Base-by-base conservation (phyloP, 305 asterid genomes). In the Fraxinus floribunda region DNA sequence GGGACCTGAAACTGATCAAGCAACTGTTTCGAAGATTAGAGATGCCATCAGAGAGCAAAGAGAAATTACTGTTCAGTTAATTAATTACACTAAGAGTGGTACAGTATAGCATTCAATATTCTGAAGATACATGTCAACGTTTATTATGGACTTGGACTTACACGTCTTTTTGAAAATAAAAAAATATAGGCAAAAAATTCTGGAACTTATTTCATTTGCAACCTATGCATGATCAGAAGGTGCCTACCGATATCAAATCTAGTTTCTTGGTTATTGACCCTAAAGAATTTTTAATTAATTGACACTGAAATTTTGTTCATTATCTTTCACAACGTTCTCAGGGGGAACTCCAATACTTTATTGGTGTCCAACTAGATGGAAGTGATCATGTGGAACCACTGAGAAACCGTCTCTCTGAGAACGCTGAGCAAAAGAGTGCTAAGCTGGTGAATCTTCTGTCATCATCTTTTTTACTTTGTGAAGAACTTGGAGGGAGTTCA, bases 201-300 rank as follows among this genome's bases (percentile, higher is more conserved):
- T 97, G 99, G 99, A 97, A 97, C 88, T 90, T 97, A 85, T 97
- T 97, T 88, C 99, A 97, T 91, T 89, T 97, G 94, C 99, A 97
- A 88, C 99, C 99, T 57, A 97, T 97, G 99, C 93, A 95, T 78
- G 99, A 97, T 86, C 98, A 94, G 84, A 93, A 92, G 97, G 99
- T 93, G 85, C 55, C 71, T 76, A 75, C 70, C 38, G 8, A 70
- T 85, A 62, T 84, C 46, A 68, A 84, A 72, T 49, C 72, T 57
- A 34, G 66, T 76, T 72, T 44, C 70, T 70, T 81, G 86, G 55
- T 81, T 73, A 35, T 85, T 74, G 74, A 66, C 55, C 5, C 73
- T 15, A 13, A 62, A 81, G 71, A 64, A 22, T 36, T 49, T 86
- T 64, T 71, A 30, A n/a, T 46, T 36, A 72, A 60, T 77, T 62